Conservation (phyloP, 495 filamentous ascomycete genomes). For the Trichoderma asperelloides region DNA sequence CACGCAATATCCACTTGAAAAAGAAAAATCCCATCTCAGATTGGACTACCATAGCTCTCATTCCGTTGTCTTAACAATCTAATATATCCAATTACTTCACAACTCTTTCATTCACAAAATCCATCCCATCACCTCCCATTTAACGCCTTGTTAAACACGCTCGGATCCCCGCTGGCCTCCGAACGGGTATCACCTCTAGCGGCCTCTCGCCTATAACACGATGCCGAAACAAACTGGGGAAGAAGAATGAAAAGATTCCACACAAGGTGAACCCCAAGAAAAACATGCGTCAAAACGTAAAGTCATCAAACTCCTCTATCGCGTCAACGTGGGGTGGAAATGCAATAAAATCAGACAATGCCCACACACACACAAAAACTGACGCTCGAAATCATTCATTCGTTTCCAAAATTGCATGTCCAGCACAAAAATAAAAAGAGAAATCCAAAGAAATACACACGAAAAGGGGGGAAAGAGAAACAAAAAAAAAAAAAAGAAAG, state of each 20-base stretch:
- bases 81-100: not conserved
- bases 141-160: not conserved
- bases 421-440: not conserved
- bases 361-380: not conserved
- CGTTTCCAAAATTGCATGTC: not conserved
- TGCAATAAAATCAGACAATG: not conserved
- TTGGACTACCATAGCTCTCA: not conserved
- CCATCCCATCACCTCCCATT: not conserved
- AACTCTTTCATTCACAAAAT: not conserved
- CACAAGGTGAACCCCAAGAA: not conserved
- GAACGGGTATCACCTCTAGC: not conserved
- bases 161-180: conserved; percentile 7
- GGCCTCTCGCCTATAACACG: not conserved
- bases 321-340: not conserved
- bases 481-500: not conserved
- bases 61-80: not conserved
- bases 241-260: not conserved
- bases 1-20: not conserved
- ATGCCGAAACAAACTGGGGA: not conserved
- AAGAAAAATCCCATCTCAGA: not conserved
- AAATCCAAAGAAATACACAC: not conserved
- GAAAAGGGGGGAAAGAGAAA: not conserved
- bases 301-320: conserved; percentile 9
- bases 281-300: not conserved
- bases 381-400: conserved; percentile 3